Conservation (phyloP, 106 monocot genomes). For the Hemerocallis citrina region DNA sequence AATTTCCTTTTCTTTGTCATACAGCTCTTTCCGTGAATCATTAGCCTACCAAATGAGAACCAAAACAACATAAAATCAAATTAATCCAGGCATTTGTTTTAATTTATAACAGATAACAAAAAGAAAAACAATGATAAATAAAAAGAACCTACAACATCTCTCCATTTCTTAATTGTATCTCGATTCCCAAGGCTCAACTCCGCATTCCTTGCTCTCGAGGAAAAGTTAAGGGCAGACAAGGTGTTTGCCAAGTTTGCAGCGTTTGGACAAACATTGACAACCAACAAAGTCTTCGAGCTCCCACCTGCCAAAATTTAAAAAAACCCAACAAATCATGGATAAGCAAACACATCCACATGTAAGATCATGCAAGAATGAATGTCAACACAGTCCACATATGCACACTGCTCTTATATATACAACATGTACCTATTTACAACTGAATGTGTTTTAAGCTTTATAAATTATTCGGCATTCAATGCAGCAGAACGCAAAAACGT, state of each 20-base stretch:
- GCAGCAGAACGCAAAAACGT: too few relatives aligned
- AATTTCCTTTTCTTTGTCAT: slow-evolving; percentile 88
- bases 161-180: slow-evolving; percentile 97
- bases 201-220: slow-evolving; percentile 76
- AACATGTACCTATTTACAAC: too few relatives aligned
- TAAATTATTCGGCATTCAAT: too few relatives aligned
- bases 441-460: too few relatives aligned
- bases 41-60: slow-evolving; percentile 67
- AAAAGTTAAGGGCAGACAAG: slow-evolving; percentile 66
- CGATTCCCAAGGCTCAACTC: slow-evolving; percentile 89
- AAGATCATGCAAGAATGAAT: too few relatives aligned
- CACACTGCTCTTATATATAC: too few relatives aligned
- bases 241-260: slow-evolving; percentile 62
- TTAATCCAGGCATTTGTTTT: not conserved
- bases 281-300: slow-evolving; percentile 79
- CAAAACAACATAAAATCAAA: slow-evolving; percentile 5
- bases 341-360: too few relatives aligned
- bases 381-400: too few relatives aligned
- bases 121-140: not conserved
- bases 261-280: slow-evolving; percentile 72
- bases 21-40: slow-evolving; percentile 76
- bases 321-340: not conserved
- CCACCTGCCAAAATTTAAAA: slow-evolving; percentile 42
- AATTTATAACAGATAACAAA: not conserved
- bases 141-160: slow-evolving; percentile 62